Base-by-base conservation (phyloP, 208 protist species). In the Trypanosomatidae sp. region DNA sequence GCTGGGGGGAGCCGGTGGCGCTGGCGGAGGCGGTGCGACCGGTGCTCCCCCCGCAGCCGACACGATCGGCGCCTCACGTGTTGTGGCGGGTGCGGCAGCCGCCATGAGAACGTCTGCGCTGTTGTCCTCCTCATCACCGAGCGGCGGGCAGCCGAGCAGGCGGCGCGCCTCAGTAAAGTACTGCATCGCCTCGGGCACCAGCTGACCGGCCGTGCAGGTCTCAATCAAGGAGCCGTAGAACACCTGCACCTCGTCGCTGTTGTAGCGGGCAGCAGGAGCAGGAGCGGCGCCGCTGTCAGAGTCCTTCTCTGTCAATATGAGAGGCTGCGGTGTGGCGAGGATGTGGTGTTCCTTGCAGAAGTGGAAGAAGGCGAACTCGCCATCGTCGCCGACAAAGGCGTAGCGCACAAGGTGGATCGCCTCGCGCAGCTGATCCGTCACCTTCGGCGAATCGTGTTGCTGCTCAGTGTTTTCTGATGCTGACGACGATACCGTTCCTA, bases 361-460 rank as follows among this genome's bases (percentile, higher is more conserved):
- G 22, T 80, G 78, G 65, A 83, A 89, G 50, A 93, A 92, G 65
- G 88, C 69, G 77, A 93, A 91, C 65, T 95, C 86, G 22, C 88
- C 91, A 46, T 89, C 83, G 64, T 95, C 90, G 39, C 79, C 84
- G 62, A 77, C 82, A 13, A 72, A 71, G 72, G 89, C 90, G 82
- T 95, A 95, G 36, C 75, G 75, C n/a, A 75, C 75, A 30, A 74
- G 55, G 41, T 67, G 58, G 6, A 74, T 19, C 13, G 44, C 55
- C 44, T 53, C 43, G 2, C 39, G 33, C 9, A 80, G 55, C 36
- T 72, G 30, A 6, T 71, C 69, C 12, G 46, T 7, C 62, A 64
- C 28, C 66, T 9, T 39, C 39, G 22, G 50, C 36, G 53, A 46
- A 46, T 65, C 19, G 4, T 2, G 9, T 15, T 25, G 68, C 39